A percentile compares a stretch with the other conserved stretches of the same genome.
phyloP scores from a whole-genome alignment of 495 filamentous ascomycete genomes.

The Daldinia concentrica region DNA sequence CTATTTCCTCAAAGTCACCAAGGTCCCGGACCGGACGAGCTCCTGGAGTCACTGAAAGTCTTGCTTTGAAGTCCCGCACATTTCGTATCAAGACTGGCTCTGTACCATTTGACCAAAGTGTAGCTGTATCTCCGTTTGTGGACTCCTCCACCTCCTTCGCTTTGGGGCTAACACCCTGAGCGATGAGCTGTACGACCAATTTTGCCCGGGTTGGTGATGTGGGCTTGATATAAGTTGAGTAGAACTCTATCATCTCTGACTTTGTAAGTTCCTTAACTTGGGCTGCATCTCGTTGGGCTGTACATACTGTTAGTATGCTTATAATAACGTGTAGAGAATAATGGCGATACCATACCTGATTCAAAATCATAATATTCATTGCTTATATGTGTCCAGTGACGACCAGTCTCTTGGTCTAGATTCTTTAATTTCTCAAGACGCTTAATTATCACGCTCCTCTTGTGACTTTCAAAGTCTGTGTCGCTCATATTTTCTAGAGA shows the following conservation, averaged over 20 bases:
- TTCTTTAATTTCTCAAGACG: slow-evolving; percentile 93
- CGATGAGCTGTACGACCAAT: slow-evolving; percentile 81
- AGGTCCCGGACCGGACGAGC: slow-evolving; percentile 77
- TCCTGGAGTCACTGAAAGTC: slow-evolving; percentile 71
- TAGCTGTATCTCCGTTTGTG: slow-evolving; percentile 48
- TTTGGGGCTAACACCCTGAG: slow-evolving; percentile 65
- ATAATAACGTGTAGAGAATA: neutral
- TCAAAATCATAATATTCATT: slow-evolving; percentile 91
- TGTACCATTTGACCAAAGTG: slow-evolving; percentile 52
- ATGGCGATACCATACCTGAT: slow-evolving; percentile 64
- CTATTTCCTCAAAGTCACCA: slow-evolving; percentile 82
- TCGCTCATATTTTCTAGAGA: slow-evolving; percentile 79
- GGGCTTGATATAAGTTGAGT: slow-evolving; percentile 77
- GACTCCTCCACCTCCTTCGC: slow-evolving; percentile 52
- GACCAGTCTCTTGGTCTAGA: slow-evolving; percentile 79
- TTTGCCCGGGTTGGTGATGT: slow-evolving; percentile 78
- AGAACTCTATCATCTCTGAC: slow-evolving; percentile 81
- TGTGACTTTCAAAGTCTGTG: slow-evolving; percentile 88
- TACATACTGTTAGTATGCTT: slow-evolving; percentile 15
- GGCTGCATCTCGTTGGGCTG: slow-evolving; percentile 79
- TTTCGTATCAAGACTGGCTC: slow-evolving; percentile 69
- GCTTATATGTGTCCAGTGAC: slow-evolving; percentile 85
- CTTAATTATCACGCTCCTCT: slow-evolving; percentile 88
- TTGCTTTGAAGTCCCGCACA: slow-evolving; percentile 79
- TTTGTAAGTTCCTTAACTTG: slow-evolving; percentile 79